Percentiles rank a stretch among this genome's conserved stretches.
Conservation (phyloP, 1,284 basidiomycete genomes). For the Naganishia cerealis region DNA sequence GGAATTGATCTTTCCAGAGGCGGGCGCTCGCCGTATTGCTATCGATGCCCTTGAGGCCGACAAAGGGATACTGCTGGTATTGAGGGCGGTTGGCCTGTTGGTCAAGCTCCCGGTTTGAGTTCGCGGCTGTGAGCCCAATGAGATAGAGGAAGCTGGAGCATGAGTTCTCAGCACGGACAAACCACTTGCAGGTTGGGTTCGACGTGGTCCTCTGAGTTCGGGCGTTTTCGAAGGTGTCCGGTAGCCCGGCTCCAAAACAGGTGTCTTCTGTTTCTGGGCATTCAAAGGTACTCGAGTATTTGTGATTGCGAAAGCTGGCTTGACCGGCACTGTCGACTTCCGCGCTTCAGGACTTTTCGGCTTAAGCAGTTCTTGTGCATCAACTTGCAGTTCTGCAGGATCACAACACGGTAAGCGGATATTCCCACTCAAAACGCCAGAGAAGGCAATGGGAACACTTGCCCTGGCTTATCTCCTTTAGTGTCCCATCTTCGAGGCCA, state of each 20-base stretch:
- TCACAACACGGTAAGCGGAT: background rate
- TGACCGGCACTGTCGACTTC: background rate
- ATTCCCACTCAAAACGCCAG: background rate
- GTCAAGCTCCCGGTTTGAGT: background rate
- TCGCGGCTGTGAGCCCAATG: background rate
- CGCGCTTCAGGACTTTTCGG: constrained; percentile 44
- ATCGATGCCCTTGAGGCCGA: background rate
- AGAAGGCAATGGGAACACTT: constrained; percentile 42
- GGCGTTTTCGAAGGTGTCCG: background rate
- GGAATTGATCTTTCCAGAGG: background rate
- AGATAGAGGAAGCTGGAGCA: background rate
- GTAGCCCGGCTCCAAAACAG: background rate
- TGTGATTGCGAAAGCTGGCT: background rate
- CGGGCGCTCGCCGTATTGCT: background rate
- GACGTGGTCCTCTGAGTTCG: background rate
- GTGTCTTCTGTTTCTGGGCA: background rate
- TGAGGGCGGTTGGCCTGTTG: background rate
- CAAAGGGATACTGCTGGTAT: background rate
- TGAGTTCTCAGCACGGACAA: background rate
- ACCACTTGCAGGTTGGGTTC: background rate
- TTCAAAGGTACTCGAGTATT: background rate
- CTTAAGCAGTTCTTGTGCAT: constrained; percentile 67
- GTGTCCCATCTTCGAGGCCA: constrained; percentile 73
- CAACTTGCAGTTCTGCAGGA: constrained; percentile 70
- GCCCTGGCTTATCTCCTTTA: constrained; percentile 85